phyloP scores from a whole-genome alignment of 2,329 filamentous ascomycete genomes.

The Pyrenochaeta sp. region DNA sequence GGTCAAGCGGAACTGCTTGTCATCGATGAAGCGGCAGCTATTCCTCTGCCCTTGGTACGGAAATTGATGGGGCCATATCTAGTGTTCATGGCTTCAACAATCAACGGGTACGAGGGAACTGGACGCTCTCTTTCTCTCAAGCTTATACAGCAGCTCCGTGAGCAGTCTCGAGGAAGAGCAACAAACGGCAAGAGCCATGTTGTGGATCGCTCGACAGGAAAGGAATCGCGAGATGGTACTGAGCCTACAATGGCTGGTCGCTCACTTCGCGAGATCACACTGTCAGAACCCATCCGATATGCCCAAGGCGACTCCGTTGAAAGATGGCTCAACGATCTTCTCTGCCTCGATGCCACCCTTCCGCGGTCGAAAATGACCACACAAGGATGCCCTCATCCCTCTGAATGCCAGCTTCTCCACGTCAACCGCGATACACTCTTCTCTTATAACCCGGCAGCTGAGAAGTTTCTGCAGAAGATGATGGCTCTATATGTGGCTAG shows the following conservation, averaged over 20 bases:
- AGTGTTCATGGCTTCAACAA: conserved; percentile 98
- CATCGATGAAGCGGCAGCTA: conserved; percentile 97
- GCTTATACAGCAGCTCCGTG: conserved; percentile 93
- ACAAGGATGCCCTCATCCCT: conserved; percentile 86
- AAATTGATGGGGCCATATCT: conserved; percentile 97
- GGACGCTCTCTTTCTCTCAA: conserved; percentile 94
- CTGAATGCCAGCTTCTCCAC: conserved; percentile 87
- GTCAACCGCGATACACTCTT: conserved; percentile 98
- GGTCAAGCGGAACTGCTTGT: conserved; percentile 95
- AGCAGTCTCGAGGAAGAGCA: conserved; percentile 79
- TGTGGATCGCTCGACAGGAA: conserved; percentile 81
- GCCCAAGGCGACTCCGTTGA: conserved; percentile 89
- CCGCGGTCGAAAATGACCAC: conserved; percentile 76
- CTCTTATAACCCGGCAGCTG: conserved; percentile 95
- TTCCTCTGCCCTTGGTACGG: conserved; percentile 87
- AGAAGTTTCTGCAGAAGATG: conserved; percentile 98
- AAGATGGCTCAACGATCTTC: conserved; percentile 92
- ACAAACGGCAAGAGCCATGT: conserved; percentile 65
- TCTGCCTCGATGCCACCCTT: conserved; percentile 92
- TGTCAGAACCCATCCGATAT: conserved; percentile 94
- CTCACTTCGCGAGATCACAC: conserved; percentile 87
- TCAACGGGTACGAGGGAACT: conserved; percentile 98
- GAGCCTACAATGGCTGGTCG: conserved; percentile 63
- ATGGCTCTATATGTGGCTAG: conserved; percentile 96
- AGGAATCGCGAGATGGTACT: conserved; percentile 56